These are phyloP conservation scores for Lactuca saligna DNA, from an alignment of 129 eudicot genomes.

Conservation along the genomic window DNA sequence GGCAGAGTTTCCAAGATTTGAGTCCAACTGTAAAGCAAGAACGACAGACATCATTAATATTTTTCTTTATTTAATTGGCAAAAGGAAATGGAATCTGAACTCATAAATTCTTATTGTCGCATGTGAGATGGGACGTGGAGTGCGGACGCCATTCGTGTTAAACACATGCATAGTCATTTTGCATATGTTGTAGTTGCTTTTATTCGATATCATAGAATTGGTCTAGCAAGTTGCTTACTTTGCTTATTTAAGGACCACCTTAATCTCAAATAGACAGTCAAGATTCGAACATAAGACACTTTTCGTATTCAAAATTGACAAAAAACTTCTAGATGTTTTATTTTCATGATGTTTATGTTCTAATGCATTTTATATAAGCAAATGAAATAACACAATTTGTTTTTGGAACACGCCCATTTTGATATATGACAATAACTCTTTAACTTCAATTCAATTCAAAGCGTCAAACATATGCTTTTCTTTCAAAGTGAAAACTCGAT, in stretches of 20 bases:
- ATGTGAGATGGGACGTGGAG: constrained; percentile 9
- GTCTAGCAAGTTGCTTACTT: background rate
- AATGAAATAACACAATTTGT: background rate
- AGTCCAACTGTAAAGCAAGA: constrained; percentile 58
- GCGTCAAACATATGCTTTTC: background rate
- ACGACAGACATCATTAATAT: constrained; percentile 11
- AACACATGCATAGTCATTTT: constrained; percentile 25
- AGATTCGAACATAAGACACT: constrained; percentile 26
- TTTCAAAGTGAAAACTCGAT: background rate
- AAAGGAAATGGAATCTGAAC: constrained; percentile 8
- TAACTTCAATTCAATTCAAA: background rate
- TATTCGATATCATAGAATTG: constrained; percentile 3
- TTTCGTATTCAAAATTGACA: constrained; percentile 14
- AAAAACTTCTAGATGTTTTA: constrained; percentile 16
- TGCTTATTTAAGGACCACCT: constrained; percentile 23
- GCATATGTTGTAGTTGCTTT: constrained; percentile 13
- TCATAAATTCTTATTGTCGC: constrained; percentile 5
- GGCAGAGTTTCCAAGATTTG: constrained; percentile 71
- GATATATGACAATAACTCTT: background rate
- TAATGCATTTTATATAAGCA: constrained; percentile 1
- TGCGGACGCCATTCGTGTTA: constrained; percentile 10
- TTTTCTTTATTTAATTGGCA: background rate
- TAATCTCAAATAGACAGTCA: constrained; percentile 24
- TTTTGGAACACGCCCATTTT: background rate
- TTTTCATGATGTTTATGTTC: constrained; percentile 3